Percentiles rank a stretch among this genome's conserved stretches.
Evolutionary conservation across 139 green algal genomes (phyloP).

Genomic region (Ulvella scutata): DNA sequence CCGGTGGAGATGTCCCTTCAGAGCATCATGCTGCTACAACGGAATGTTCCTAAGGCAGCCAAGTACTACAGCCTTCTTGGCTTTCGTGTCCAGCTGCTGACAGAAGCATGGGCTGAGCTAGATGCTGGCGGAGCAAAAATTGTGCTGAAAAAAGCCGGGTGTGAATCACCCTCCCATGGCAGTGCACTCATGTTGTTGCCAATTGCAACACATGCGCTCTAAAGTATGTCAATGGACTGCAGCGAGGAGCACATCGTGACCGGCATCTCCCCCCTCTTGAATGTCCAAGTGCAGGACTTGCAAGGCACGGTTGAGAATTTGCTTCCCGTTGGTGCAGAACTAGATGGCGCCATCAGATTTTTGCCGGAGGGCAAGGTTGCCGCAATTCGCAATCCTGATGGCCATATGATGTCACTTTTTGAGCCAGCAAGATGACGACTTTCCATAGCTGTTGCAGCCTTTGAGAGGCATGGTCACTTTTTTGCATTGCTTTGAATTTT

Average conservation of each 20-base stretch:
- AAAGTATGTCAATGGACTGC: not conserved
- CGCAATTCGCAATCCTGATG: not conserved
- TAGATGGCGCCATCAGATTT: not conserved
- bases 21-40: not conserved
- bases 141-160: not conserved
- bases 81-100: not conserved
- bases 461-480: too few species aligned
- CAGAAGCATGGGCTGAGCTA: not conserved
- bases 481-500: too few species aligned
- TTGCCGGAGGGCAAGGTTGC: not conserved
- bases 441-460: too few species aligned
- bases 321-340: not conserved
- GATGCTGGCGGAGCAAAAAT: constrained; percentile 3
- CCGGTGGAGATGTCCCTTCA: too few species aligned
- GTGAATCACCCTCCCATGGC: not conserved
- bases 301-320: not conserved
- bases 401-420: constrained; percentile 1
- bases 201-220: too few species aligned
- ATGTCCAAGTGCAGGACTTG: not conserved
- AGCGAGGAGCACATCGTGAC: not conserved
- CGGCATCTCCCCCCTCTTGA: not conserved
- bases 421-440: not conserved
- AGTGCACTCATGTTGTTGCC: not conserved
- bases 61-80: not conserved
- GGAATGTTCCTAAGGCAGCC: not conserved